Conservation (phyloP, 2,329 filamentous ascomycete species). For the Aspergillus ustus region DNA sequence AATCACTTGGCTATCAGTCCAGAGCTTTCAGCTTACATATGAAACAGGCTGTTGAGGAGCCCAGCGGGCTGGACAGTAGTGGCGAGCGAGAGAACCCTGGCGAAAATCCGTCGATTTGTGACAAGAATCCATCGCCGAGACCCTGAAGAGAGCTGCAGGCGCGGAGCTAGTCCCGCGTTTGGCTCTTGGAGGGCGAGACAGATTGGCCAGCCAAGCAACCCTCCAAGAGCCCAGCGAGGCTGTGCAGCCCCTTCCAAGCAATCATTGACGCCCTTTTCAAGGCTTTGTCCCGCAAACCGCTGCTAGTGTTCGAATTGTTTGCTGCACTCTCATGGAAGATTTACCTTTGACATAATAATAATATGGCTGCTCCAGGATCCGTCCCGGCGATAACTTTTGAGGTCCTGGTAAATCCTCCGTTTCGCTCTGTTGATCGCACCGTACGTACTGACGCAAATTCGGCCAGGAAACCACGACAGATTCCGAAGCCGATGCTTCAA, state of each 20-base stretch:
- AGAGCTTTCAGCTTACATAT: background rate
- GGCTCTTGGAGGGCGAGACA: conserved; percentile 2
- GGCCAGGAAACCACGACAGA: background rate
- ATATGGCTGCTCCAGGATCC: conserved; percentile 2
- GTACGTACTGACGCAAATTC: background rate
- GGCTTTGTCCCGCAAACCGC: background rate
- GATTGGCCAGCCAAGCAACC: conserved; percentile 10
- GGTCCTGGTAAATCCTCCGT: background rate
- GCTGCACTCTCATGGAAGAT: background rate
- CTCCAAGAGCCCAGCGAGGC: background rate
- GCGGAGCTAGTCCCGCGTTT: conserved; percentile 1
- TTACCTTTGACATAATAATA: background rate
- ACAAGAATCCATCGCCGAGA: background rate
- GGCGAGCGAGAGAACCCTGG: background rate
- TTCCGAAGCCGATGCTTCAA: background rate
- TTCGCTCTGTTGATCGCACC: background rate
- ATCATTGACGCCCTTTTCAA: background rate
- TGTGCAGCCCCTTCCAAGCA: background rate
- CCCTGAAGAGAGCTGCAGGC: conserved; percentile 7
- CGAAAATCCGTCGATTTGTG: background rate
- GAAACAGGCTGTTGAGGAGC: background rate
- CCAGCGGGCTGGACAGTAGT: background rate
- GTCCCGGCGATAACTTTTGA: conserved; percentile 9
- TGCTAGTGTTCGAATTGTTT: background rate
- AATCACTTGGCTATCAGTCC: background rate